phyloP scores from a whole-genome alignment of 1,139 yeast genomes.

The Blastobotrys indianensis region DNA sequence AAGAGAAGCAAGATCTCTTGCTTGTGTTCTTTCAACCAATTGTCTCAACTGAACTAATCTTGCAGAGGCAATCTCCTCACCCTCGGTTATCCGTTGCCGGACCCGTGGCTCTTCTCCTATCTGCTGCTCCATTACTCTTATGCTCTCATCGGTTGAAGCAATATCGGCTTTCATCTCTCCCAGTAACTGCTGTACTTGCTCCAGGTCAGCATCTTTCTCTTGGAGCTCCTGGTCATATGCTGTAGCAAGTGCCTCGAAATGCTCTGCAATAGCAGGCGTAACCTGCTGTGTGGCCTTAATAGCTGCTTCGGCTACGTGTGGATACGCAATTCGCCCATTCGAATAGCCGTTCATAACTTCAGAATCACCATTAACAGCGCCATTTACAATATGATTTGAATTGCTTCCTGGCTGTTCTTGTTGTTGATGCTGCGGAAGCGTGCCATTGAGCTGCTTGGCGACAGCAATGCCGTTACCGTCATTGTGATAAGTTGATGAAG shows the following conservation, averaged over 20 bases:
- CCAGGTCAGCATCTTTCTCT: slow-evolving; percentile 45
- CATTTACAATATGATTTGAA: neutral
- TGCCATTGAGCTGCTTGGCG: neutral
- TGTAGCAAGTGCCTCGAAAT: slow-evolving; percentile 48
- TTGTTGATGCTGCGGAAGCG: neutral
- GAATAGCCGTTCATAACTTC: neutral
- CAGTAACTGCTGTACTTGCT: slow-evolving; percentile 41
- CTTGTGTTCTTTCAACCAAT: slow-evolving; percentile 51
- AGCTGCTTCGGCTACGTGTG: slow-evolving; percentile 43
- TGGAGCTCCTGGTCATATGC: slow-evolving; percentile 49
- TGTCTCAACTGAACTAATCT: slow-evolving; percentile 37
- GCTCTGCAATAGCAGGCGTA: slow-evolving; percentile 40
- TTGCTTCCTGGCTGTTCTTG: neutral
- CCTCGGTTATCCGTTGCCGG: slow-evolving; percentile 15
- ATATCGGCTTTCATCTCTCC: slow-evolving; percentile 40
- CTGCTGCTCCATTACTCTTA: slow-evolving; percentile 29
- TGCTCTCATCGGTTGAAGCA: slow-evolving; percentile 29
- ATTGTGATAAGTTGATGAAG: no score
- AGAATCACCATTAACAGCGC: slow-evolving; percentile 1
- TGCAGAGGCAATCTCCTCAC: slow-evolving; percentile 21
- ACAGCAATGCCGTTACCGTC: neutral
- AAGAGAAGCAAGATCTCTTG: slow-evolving; percentile 44
- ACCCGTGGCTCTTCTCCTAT: slow-evolving; percentile 33
- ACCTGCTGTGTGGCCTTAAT: slow-evolving; percentile 44
- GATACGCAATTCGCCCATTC: slow-evolving; percentile 7